Evolutionary conservation across 208 protist genomes (phyloP).

Genomic region (Jaenimonas drosophilae): DNA sequence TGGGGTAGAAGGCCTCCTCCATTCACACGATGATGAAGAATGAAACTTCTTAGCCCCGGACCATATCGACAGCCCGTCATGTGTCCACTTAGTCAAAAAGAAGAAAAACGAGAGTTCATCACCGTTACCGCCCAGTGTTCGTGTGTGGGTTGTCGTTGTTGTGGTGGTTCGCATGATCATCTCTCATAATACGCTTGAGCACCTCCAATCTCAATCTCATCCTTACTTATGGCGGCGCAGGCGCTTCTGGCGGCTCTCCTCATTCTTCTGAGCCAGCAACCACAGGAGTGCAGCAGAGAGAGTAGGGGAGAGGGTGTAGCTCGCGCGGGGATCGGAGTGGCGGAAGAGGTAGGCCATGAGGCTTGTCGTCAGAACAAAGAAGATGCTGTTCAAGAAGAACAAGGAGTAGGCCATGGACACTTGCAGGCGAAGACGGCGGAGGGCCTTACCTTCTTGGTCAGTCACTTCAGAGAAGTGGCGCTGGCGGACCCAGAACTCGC

Average conservation of each 20-base stretch:
- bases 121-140: neutral
- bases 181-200: neutral
- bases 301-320: constrained; percentile 65
- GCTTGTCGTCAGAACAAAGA: constrained; percentile 63
- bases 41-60: no score
- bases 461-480: constrained; percentile 73
- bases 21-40: no score
- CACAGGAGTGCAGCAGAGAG: constrained; percentile 75
- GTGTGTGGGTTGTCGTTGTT: neutral
- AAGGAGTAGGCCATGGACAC: constrained; percentile 66
- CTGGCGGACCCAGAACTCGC: constrained; percentile 85
- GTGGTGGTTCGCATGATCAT: neutral
- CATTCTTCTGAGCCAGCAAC: constrained; percentile 85
- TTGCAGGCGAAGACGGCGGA: constrained; percentile 76
- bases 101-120: neutral
- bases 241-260: constrained; percentile 82
- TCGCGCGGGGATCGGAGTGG: constrained; percentile 68
- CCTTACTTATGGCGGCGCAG: constrained; percentile 72
- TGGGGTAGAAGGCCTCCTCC: no score
- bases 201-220: neutral
- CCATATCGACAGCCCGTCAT: no score
- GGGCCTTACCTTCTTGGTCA: constrained; percentile 40
- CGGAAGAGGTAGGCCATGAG: constrained; percentile 83
- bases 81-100: no score
- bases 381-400: constrained; percentile 79